Evolutionary conservation across 495 filamentous ascomycete genomes (phyloP), one percentile per base, ranked within the genome.

Genomic region (Apiosordaria backusii): DNA sequence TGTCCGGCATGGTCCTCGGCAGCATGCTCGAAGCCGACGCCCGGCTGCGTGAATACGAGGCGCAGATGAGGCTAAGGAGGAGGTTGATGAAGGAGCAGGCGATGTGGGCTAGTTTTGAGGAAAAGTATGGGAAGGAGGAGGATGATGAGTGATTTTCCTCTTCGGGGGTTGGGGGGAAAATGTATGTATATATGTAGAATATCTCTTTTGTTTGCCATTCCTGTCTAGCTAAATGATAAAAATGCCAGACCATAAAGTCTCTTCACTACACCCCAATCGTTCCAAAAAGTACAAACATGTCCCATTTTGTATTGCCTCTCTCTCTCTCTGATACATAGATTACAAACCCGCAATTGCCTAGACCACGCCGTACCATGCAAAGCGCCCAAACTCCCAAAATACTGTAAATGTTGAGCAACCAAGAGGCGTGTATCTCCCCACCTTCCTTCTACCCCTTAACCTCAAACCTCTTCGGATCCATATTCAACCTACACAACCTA

Each of bases 401-500:
- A n/a, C n/a, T n/a, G n/a, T n/a, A n/a, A n/a, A n/a, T n/a, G n/a
- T n/a, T n/a, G n/a, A n/a, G n/a, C n/a, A n/a, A n/a, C n/a, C n/a
- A n/a, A n/a, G n/a, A n/a, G n/a, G n/a, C 22, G 52, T 15, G 52
- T 55, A 55, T 55, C 52, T 55, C 9, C n/a, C 52, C 18, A 9
- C 18, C 52, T 22, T n/a, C 22, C 52, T 22, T 63, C 62, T 57
- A 25, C 25, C 13, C 69, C 62, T 82, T 78, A n/a, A n/a, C n/a
- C 72, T 88, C 79, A 75, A 97, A 97, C n/a, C 91, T 85, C 69
- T 90, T 86, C 18, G 91, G 90, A 71, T 93, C 90, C 94, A 98
- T 97, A 75, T 97, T 97, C 73, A 97, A 86, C 83, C 89, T 96
- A 74, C 90, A 92, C 61, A 99, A 82, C 67, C 92, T 87, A 9